These are phyloP conservation scores for Talaromyces stipitatus DNA, from an alignment of 495 filamentous ascomycete species.

Conservation along the genomic window DNA sequence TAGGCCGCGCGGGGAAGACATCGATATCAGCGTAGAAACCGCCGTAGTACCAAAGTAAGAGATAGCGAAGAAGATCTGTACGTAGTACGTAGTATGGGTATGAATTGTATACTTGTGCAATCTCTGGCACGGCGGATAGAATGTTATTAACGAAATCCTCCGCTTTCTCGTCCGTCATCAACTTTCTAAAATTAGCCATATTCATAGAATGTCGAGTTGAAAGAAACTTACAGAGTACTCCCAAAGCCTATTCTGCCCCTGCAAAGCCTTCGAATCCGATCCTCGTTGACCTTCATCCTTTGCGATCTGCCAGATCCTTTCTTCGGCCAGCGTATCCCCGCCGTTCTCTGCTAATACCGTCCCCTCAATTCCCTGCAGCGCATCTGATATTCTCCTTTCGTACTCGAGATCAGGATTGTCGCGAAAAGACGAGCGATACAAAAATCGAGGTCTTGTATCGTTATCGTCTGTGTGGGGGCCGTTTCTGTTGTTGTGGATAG, in stretches of 20 bases:
- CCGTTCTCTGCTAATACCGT: slow-evolving; percentile 7
- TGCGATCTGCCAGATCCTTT: slow-evolving; percentile 32
- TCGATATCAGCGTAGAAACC: slow-evolving; percentile 47
- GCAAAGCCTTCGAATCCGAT: slow-evolving; percentile 20
- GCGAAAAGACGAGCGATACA: slow-evolving; percentile 26
- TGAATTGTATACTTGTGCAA: slow-evolving; percentile 20
- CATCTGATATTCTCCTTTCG: slow-evolving; percentile 18
- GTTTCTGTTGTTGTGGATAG: too few species aligned
- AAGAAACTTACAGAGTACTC: slow-evolving; percentile 20
- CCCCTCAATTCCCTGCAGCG: slow-evolving; percentile 19
- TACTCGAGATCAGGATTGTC: slow-evolving; percentile 19
- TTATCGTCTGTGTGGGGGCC: neutral
- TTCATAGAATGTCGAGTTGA: neutral
- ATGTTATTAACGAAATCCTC: slow-evolving; percentile 20
- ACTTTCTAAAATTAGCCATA: slow-evolving; percentile 9
- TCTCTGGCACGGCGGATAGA: slow-evolving; percentile 22
- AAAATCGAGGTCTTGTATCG: slow-evolving; percentile 15
- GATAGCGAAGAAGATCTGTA: slow-evolving; percentile 43
- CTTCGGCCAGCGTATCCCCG: slow-evolving; percentile 6
- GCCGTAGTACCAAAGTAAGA: slow-evolving; percentile 39
- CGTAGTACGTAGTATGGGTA: slow-evolving; percentile 32
- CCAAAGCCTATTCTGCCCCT: slow-evolving; percentile 25
- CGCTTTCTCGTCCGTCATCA: slow-evolving; percentile 22
- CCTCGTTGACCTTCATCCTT: slow-evolving; percentile 14
- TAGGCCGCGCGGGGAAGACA: slow-evolving; percentile 22